A percentile compares a stretch with the other conserved stretches of the same genome.
These are phyloP conservation scores for Xylaria sp. DNA, from an alignment of 2,329 filamentous ascomycete species.

Conservation along the genomic window DNA sequence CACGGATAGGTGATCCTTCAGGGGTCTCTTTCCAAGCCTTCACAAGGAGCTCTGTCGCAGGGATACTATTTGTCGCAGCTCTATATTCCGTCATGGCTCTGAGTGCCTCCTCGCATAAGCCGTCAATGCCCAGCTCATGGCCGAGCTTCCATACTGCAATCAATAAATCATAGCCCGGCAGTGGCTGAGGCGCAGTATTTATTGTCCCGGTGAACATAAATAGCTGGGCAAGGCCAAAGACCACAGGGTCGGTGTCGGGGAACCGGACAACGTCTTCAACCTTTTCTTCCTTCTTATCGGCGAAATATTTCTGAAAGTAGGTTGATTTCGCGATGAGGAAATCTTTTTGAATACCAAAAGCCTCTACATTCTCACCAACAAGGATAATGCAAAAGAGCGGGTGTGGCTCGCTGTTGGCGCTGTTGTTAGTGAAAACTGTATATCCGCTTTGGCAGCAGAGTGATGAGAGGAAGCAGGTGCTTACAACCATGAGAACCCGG, in stretches of 20 bases:
- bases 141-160: constrained; percentile 64
- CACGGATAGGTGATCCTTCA: constrained; percentile 63
- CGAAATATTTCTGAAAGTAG: constrained; percentile 55
- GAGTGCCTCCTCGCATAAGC: constrained; percentile 61
- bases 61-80: constrained; percentile 59
- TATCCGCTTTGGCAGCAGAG: background rate
- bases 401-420: constrained; percentile 55
- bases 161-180: constrained; percentile 60
- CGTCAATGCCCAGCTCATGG: constrained; percentile 56
- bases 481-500: constrained; percentile 31
- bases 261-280: constrained; percentile 59
- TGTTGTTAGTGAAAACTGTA: constrained; percentile 6
- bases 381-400: constrained; percentile 61
- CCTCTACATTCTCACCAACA: constrained; percentile 57
- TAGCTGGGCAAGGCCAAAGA: constrained; percentile 61
- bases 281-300: constrained; percentile 42
- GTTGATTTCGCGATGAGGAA: constrained; percentile 60
- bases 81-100: constrained; percentile 64
- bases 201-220: constrained; percentile 60
- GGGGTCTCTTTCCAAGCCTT: constrained; percentile 68
- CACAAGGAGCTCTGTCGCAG: constrained; percentile 63
- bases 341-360: constrained; percentile 65
- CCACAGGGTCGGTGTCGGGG: constrained; percentile 53
- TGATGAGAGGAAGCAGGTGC: constrained; percentile 10
- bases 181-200: constrained; percentile 47